Percentiles rank a stretch among this genome's conserved stretches.
phyloP scores from a whole-genome alignment of 2,329 filamentous ascomycete genomes.

The Cadophora luteo-olivacea region DNA sequence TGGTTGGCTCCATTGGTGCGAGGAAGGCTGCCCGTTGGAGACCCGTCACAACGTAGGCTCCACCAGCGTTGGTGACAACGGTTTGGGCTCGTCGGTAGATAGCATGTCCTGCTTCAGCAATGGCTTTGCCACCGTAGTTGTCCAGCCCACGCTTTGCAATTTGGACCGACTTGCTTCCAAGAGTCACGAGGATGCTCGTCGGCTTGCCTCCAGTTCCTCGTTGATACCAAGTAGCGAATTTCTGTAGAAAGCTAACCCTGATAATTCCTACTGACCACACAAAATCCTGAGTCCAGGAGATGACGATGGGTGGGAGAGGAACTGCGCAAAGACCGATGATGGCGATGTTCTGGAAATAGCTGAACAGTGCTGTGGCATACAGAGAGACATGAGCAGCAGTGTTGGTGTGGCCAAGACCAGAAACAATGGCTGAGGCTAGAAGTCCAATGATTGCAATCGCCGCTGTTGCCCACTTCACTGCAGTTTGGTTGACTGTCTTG shows the following conservation, averaged over 20 bases:
- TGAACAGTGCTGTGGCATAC: slow-evolving; percentile 89
- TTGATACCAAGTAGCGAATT: slow-evolving; percentile 94
- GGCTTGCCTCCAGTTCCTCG: slow-evolving; percentile 88
- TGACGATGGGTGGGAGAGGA: slow-evolving; percentile 82
- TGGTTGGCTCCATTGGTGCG: slow-evolving; percentile 84
- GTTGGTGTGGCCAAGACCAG: slow-evolving; percentile 89
- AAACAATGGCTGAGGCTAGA: slow-evolving; percentile 84
- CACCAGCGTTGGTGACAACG: slow-evolving; percentile 61
- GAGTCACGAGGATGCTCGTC: slow-evolving; percentile 77
- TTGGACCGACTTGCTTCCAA: slow-evolving; percentile 78
- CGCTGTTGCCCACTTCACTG: slow-evolving; percentile 88
- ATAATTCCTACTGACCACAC: slow-evolving; percentile 99
- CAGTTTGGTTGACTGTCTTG: slow-evolving; percentile 87
- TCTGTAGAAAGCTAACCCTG: slow-evolving; percentile 81
- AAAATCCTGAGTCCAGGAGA: slow-evolving; percentile 96
- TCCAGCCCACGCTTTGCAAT: slow-evolving; percentile 65
- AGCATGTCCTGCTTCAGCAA: neutral
- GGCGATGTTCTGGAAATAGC: slow-evolving; percentile 93
- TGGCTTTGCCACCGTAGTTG: slow-evolving; percentile 29
- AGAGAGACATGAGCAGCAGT: slow-evolving; percentile 93
- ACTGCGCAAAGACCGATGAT: slow-evolving; percentile 87
- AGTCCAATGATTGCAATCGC: slow-evolving; percentile 85
- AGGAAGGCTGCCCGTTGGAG: slow-evolving; percentile 90
- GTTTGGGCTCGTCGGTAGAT: slow-evolving; percentile 50
- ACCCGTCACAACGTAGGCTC: slow-evolving; percentile 72